phyloP scores from a whole-genome alignment of 2,329 filamentous ascomycete species.

The Phaeosphaeriaceae sp. region DNA sequence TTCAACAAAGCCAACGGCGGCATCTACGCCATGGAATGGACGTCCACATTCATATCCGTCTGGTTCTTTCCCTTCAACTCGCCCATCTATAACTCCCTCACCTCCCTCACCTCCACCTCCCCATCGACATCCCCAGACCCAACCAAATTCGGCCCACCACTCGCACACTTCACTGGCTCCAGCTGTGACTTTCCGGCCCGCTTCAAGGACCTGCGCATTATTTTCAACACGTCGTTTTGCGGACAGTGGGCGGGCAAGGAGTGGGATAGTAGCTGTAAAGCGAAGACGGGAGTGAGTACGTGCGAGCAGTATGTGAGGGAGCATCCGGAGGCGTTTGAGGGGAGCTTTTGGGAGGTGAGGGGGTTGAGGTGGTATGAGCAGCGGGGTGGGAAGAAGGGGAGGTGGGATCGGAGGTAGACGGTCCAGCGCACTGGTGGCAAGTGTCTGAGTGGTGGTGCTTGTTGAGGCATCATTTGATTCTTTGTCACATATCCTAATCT shows the following conservation, averaged over 20 bases:
- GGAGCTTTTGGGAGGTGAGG: constrained; percentile 46
- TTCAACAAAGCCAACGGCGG: constrained; percentile 49
- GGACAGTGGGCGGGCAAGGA: constrained; percentile 62
- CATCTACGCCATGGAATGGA: constrained; percentile 52
- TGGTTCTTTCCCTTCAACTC: constrained; percentile 50
- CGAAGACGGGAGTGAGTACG: constrained; percentile 56
- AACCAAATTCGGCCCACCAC: constrained; percentile 30
- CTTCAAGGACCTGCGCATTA: constrained; percentile 40
- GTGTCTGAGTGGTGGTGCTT: no score
- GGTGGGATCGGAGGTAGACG: not conserved
- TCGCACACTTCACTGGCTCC: constrained; percentile 49
- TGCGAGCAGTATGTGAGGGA: constrained; percentile 43
- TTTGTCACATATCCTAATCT: not conserved
- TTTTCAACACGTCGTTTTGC: constrained; percentile 61
- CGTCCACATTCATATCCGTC: constrained; percentile 45
- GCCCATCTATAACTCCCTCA: constrained; percentile 14
- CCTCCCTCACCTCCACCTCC: not conserved
- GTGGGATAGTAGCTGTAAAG: constrained; percentile 57
- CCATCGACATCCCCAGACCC: constrained; percentile 17
- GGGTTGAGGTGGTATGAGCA: constrained; percentile 38
- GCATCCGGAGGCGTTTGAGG: constrained; percentile 36
- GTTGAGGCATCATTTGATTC: no score
- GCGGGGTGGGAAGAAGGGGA: not conserved
- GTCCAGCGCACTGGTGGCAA: no score
- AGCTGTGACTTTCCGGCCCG: constrained; percentile 54